Conservation (phyloP, 75 land plant species). For the Ceratopteris richardii region DNA sequence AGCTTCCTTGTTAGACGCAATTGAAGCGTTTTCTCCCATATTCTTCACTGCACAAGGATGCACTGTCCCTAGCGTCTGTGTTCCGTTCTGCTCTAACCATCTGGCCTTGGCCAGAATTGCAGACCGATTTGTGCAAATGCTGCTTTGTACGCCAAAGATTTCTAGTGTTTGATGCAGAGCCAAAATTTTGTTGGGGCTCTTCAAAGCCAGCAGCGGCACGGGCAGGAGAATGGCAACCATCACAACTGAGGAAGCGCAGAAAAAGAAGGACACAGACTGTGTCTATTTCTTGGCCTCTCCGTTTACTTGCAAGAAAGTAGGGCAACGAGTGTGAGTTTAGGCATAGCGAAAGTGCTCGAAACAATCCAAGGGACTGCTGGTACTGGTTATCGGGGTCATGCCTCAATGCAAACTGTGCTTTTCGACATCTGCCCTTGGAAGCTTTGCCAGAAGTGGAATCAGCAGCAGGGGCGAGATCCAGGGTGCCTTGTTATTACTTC, state of each 20-base stretch:
- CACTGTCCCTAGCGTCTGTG: too few species aligned
- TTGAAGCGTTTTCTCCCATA: too few species aligned
- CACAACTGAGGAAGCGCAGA: constrained; percentile 22
- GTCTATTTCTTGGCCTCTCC: constrained; percentile 80
- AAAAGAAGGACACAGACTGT: constrained; percentile 66
- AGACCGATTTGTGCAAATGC: too few species aligned
- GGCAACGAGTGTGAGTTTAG: constrained; percentile 73
- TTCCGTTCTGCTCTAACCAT: too few species aligned
- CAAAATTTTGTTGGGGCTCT: too few species aligned
- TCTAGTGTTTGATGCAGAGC: too few species aligned
- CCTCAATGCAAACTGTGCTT: constrained; percentile 54
- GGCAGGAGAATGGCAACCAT: too few species aligned
- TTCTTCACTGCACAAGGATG: too few species aligned
- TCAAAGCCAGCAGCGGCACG: too few species aligned
- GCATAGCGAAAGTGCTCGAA: constrained; percentile 70
- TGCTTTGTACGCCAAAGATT: too few species aligned
- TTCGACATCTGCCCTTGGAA: constrained; percentile 80
- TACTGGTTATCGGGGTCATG: constrained; percentile 74
- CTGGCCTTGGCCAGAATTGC: too few species aligned
- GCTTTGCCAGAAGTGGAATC: constrained; percentile 28
- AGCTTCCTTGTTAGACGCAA: too few species aligned
- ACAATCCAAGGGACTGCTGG: constrained; percentile 85
- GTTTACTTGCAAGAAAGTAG: constrained; percentile 81
- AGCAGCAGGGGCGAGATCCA: constrained; percentile 22
- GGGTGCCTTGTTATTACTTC: constrained; percentile 63